Base-by-base conservation (phyloP, 2,329 filamentous ascomycete species). In the Aspergillus cejpii region DNA sequence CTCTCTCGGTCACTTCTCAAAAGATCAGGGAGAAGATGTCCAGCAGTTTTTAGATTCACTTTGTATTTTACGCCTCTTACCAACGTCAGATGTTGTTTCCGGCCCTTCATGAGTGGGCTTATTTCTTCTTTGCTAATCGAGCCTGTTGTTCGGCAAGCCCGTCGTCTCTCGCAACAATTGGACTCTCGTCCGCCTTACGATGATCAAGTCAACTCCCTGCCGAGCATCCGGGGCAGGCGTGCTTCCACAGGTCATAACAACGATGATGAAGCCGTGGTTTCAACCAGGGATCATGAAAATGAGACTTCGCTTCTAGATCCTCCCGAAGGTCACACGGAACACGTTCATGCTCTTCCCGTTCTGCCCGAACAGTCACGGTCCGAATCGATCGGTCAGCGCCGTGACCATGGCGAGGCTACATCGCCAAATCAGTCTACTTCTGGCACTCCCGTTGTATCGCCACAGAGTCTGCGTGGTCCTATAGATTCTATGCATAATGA, bases 101-200 rank as follows among this genome's bases (percentile, higher is more conserved):
- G 49, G 53, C 53, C 55, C 56, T 62, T 57, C 63, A 74, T 74
- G 70, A 72, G 63, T 59, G 63, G 65, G 54, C 68, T 68, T 39
- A 61, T 72, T 41, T 62, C 61, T 23, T 70, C 70, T 31, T 63
- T 69, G 45, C 56, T 73, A 38, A 65, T 68, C 47, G 69, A 72
- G 54, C 63, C 68, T 39, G 65, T 69, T 51, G 56, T 71, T 50
- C 67, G 68, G 51, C 64, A 67, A 60, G 65, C 67, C 51, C 63
- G 65, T 49, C 67, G 64, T 48, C 63, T 66, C 47, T 69, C 68
- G 27, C 52, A 48, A 39, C 58, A 52, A 37, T 39, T 53, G 27
- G 38, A 45, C 43, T 29, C 53, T 37, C 48, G 41, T 21, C 47
- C 59, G 50, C 47, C 55, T 56, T 50, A 48, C 44, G 51, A 43